Evolutionary conservation across 208 protist genomes (phyloP), one percentile per base, ranked within the genome.

Genomic region (Leptomonas seymouri): DNA sequence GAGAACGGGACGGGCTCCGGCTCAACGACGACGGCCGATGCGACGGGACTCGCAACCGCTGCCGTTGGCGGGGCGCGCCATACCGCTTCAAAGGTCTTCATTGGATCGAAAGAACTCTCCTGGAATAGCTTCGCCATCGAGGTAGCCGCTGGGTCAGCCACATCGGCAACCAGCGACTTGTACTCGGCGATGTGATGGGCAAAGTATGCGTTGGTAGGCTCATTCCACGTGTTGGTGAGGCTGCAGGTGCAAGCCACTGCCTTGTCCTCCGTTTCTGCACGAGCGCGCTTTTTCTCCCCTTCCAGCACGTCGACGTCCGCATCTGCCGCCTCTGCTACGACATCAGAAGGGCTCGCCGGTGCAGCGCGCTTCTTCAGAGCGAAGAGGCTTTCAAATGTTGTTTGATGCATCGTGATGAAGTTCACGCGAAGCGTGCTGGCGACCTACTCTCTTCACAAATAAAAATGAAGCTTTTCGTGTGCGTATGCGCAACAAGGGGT

Each of bases 51-150:
- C 7, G 42, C 25, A 14, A 46, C 42, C 11, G 46, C 60, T 20
- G 42, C 31, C 1, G 36, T n/a, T 7, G 54, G 27, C n/a, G 78
- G 77, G 8, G 68, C 73, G 2, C 78, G 78, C 88, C 87, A 93
- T 31, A 93, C 69, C 0, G 50, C 30, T 21, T 42, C 54, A 48
- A 85, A 81, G 23, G 41, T 42, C 42, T 21, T 72, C 8, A 56
- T 45, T 0, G 87, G 80, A 58, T 92, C 79, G 42, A 85, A 85
- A 27, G 57, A 67, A 48, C 51, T 61, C 5, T 78, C 77, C 57
- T 86, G 80, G 45, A 96, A 79, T 2, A 96, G 62, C 59, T 91
- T 93, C 31, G 91, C 91, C 91, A 96, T 93, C 18, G 77, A 86
- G 20, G 81, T 89, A 14, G 82, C 79, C 0, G 71, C 79, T 0